Conservation (phyloP, 495 filamentous ascomycete species). For the Penicillium paxilli region DNA sequence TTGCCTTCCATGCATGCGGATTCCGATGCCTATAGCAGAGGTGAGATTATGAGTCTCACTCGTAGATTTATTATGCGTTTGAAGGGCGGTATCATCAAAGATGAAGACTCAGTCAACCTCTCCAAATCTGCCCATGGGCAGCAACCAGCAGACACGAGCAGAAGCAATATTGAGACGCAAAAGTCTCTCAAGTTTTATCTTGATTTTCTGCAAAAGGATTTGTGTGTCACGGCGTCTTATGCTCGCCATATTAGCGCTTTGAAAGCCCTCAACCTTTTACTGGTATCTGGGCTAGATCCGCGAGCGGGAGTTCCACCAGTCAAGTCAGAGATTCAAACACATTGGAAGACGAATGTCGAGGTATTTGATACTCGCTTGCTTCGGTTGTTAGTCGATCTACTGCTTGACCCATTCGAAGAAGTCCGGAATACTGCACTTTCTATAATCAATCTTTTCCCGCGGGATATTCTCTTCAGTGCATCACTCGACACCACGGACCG, state of each 20-base stretch:
- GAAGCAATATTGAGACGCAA: conserved; percentile 46
- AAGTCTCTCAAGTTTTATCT: conserved; percentile 70
- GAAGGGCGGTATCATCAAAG: conserved; percentile 35
- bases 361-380: conserved; percentile 54
- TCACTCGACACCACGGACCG: conserved; percentile 5
- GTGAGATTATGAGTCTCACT: conserved; percentile 68
- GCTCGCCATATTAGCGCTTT: conserved; percentile 82
- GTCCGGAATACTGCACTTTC: conserved; percentile 66
- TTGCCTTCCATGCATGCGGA: conserved; percentile 74
- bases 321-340: conserved; percentile 24
- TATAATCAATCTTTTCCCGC: conserved; percentile 53
- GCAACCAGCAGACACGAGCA: conserved; percentile 13
- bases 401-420: conserved; percentile 91
- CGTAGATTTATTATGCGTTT: conserved; percentile 69
- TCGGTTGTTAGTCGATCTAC: conserved; percentile 66
- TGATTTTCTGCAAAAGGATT: conserved; percentile 66
- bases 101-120: conserved; percentile 11
- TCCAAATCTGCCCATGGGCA: conserved; percentile 11
- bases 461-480: conserved; percentile 21
- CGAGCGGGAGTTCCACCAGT: conserved; percentile 27
- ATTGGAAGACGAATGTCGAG: conserved; percentile 54
- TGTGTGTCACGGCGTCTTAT: conserved; percentile 77
- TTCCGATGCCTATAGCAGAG: conserved; percentile 78
- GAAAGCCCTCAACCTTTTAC: conserved; percentile 60
- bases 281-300: conserved; percentile 55